Evolutionary conservation across 1,284 basidiomycete genomes (phyloP).

Genomic region (Leccinum subatratum): DNA sequence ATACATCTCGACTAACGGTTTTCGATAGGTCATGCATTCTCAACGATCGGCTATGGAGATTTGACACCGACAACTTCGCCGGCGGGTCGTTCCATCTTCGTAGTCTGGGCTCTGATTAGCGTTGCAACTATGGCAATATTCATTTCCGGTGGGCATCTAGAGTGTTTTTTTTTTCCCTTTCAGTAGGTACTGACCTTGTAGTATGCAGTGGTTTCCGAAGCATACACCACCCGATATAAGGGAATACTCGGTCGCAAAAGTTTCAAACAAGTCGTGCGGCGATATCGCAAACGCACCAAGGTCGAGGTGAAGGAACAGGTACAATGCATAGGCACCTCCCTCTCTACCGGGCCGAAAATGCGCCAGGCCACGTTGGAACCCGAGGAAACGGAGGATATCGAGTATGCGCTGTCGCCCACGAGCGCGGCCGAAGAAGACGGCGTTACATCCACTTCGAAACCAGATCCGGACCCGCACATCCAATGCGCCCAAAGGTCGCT

Average conservation of each 20-base stretch:
- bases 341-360: slow-evolving; percentile 4
- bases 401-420: not conserved
- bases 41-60: slow-evolving; percentile 72
- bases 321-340: slow-evolving; percentile 2
- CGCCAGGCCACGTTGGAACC: not conserved
- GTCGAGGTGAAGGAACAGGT: slow-evolving; percentile 13
- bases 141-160: slow-evolving; percentile 51
- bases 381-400: slow-evolving; percentile 3
- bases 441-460: slow-evolving; percentile 7
- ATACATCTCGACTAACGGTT: slow-evolving; percentile 8
- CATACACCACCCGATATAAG: slow-evolving; percentile 53
- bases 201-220: slow-evolving; percentile 57
- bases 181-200: slow-evolving; percentile 7
- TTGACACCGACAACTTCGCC: slow-evolving; percentile 55
- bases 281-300: slow-evolving; percentile 36
- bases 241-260: slow-evolving; percentile 42
- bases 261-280: slow-evolving; percentile 47
- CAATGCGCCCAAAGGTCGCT: slow-evolving; percentile 33
- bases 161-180: not conserved
- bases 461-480: not conserved
- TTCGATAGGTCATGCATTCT: slow-evolving; percentile 50
- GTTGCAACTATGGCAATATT: slow-evolving; percentile 73
- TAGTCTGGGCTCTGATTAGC: slow-evolving; percentile 76
- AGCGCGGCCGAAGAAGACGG: not conserved
- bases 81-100: slow-evolving; percentile 72